Conservation (phyloP, 2,329 filamentous ascomycete genomes). For the Pyrenochaeta sp. region DNA sequence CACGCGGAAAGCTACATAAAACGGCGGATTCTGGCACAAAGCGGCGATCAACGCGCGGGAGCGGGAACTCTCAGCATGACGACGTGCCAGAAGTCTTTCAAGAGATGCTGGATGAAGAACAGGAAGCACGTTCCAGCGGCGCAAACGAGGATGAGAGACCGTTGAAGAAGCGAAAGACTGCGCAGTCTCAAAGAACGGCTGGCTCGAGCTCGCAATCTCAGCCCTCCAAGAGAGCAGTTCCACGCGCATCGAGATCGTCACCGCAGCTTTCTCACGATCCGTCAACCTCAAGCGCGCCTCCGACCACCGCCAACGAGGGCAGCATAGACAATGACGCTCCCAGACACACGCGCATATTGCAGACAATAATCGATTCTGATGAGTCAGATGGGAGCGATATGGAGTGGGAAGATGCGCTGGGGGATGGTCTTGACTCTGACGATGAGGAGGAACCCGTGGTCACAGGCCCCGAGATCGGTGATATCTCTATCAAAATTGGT, state of each 20-base stretch:
- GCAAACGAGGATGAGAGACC: conserved; percentile 43
- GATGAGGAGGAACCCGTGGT: conserved; percentile 30
- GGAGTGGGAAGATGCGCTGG: conserved; percentile 66
- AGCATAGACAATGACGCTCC: conserved; percentile 11
- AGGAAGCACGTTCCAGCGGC: conserved; percentile 38
- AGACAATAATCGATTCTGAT: conserved; percentile 54
- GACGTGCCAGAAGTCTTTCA: conserved; percentile 54
- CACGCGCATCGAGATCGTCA: neutral
- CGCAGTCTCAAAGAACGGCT: conserved; percentile 9
- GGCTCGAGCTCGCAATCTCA: conserved; percentile 7
- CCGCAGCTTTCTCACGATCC: conserved; percentile 9
- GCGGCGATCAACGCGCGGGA: conserved; percentile 33
- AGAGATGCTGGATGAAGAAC: conserved; percentile 55
- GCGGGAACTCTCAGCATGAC: conserved; percentile 27
- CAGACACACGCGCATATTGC: conserved; percentile 41
- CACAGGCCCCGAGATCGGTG: conserved; percentile 43
- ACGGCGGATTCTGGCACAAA: conserved; percentile 18
- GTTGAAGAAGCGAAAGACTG: conserved; percentile 48
- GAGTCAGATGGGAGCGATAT: conserved; percentile 67
- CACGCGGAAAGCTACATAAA: conserved; percentile 32
- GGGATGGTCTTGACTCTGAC: conserved; percentile 32
- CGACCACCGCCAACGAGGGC: conserved; percentile 2
- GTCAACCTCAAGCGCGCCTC: conserved; percentile 6
- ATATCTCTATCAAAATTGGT: conserved; percentile 53
- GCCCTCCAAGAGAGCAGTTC: neutral